These are phyloP conservation scores for Amaranthus hypochondriacus DNA, from an alignment of 148 eudicot species.

Conservation along the genomic window DNA sequence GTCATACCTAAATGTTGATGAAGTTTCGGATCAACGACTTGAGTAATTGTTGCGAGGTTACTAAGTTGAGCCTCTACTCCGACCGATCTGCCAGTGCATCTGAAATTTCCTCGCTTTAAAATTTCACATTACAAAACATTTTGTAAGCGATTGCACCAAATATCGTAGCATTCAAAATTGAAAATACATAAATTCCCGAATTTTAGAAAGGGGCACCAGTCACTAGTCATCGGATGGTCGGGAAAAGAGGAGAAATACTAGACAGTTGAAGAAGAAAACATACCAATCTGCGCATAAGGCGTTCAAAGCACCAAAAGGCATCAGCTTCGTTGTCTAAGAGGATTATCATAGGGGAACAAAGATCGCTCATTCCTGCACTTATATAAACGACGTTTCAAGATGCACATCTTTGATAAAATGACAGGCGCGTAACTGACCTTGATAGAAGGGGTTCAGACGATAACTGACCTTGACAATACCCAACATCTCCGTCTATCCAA, in stretches of 20 bases:
- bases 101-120: constrained; percentile 91
- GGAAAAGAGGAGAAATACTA: background rate
- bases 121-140: constrained; percentile 33
- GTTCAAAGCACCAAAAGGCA: constrained; percentile 98
- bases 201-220: background rate
- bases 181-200: background rate
- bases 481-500: constrained; percentile 87
- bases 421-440: background rate
- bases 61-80: constrained; percentile 90
- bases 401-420: constrained; percentile 5
- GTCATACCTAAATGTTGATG: constrained; percentile 90
- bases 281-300: constrained; percentile 95
- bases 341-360: constrained; percentile 95
- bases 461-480: constrained; percentile 91
- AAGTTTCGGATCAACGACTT: constrained; percentile 95
- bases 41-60: constrained; percentile 78
- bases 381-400: constrained; percentile 13
- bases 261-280: background rate
- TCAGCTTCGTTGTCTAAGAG: constrained; percentile 93
- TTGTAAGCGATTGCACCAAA: constrained; percentile 25
- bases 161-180: background rate
- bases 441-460: constrained; percentile 10
- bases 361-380: constrained; percentile 91
- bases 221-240: no score
- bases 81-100: constrained; percentile 80